phyloP scores from a whole-genome alignment of 2,329 filamentous ascomycete species.

The Aspergillus quadrilineatus region DNA sequence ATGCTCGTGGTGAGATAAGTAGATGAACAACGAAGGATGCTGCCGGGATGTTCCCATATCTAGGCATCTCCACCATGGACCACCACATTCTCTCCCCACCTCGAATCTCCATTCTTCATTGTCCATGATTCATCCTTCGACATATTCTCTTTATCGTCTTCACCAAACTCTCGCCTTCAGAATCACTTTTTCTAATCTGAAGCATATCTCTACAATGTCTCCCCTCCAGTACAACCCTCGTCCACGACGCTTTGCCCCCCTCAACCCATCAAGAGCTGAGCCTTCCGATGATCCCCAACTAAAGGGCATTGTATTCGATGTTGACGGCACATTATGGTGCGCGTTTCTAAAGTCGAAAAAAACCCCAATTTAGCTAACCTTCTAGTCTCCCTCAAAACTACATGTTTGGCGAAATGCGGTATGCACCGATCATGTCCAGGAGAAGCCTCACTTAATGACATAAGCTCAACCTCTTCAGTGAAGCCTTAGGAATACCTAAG shows the following conservation, averaged over 20 bases:
- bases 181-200: not conserved
- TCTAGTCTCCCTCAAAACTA: slow-evolving; percentile 82
- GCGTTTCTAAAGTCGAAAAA: not conserved
- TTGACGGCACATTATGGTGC: slow-evolving; percentile 90
- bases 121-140: not conserved
- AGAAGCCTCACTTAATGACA: too few relatives aligned
- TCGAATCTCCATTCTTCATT: not conserved
- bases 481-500: slow-evolving; percentile 69
- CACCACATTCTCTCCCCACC: not conserved
- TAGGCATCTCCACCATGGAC: slow-evolving; percentile 2
- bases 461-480: slow-evolving; percentile 24
- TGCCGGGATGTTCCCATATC: not conserved
- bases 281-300: slow-evolving; percentile 44
- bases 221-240: slow-evolving; percentile 26
- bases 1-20: not conserved
- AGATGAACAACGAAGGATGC: not conserved
- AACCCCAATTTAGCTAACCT: not conserved
- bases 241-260: slow-evolving; percentile 52
- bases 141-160: not conserved
- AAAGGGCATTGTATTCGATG: slow-evolving; percentile 76
- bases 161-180: not conserved
- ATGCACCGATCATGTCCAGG: slow-evolving; percentile 16
- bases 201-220: slow-evolving; percentile 18
- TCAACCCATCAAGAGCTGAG: slow-evolving; percentile 37
- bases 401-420: slow-evolving; percentile 91